Conservation (phyloP, 2,329 filamentous ascomycete species). For the Blastomyces gilchristii region DNA sequence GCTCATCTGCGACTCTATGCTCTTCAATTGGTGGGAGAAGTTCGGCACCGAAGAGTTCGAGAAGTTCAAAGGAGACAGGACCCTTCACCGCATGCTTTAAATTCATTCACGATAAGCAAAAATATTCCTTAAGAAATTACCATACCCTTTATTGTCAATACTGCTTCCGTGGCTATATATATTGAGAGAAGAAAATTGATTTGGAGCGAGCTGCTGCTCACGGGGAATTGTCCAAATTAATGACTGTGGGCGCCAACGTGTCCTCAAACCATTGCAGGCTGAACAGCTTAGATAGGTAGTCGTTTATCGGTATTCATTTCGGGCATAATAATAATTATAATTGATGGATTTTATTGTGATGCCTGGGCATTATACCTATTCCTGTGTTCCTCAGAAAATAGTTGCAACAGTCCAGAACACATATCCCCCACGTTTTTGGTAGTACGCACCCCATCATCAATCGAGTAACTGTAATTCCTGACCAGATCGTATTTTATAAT, state of each 20-base stretch:
- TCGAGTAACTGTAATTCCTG: background rate
- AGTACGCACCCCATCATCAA: background rate
- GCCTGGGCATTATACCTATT: background rate
- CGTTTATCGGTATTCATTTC: background rate
- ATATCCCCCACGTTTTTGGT: background rate
- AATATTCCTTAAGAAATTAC: background rate
- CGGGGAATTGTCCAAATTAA: background rate
- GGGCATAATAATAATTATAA: background rate
- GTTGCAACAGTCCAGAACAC: background rate
- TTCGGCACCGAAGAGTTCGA: constrained; percentile 66
- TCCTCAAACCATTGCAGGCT: background rate
- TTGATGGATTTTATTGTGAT: background rate
- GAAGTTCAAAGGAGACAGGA: constrained; percentile 73
- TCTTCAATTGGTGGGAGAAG: constrained; percentile 95
- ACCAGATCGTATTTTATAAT: background rate
- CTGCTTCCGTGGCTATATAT: background rate
- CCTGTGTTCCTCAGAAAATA: background rate
- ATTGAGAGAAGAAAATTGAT: background rate
- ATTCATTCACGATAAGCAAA: constrained; percentile 15
- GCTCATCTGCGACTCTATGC: constrained; percentile 93
- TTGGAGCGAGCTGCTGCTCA: background rate
- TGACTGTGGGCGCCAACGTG: background rate
- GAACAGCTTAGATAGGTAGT: background rate
- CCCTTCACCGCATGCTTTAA: constrained; percentile 69
- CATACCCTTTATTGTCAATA: background rate